Conservation (phyloP, 2,329 filamentous ascomycete species). For the Ascochyta koolunga region DNA sequence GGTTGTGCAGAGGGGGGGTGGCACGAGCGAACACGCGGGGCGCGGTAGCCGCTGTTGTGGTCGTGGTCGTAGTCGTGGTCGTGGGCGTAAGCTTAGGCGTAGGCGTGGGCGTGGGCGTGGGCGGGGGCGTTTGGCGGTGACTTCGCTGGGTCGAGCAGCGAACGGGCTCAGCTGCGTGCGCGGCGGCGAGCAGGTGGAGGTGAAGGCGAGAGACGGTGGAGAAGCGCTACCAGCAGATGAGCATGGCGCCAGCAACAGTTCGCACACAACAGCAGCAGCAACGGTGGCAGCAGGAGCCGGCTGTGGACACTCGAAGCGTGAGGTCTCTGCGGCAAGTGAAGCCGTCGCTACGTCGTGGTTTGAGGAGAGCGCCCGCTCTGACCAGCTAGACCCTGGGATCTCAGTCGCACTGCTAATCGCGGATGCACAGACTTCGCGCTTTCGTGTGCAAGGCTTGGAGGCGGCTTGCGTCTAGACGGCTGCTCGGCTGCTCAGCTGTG, state of each 20-base stretch:
- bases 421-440: slow-evolving; percentile 13
- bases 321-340: slow-evolving; percentile 5
- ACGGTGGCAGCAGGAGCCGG: slow-evolving; percentile 2
- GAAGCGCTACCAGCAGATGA: neutral
- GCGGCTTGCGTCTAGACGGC: slow-evolving; percentile 1
- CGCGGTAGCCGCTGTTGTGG: neutral
- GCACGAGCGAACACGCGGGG: slow-evolving; percentile 3
- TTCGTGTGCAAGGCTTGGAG: slow-evolving; percentile 6
- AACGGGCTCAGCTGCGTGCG: slow-evolving; percentile 10
- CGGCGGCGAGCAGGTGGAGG: slow-evolving; percentile 1
- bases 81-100: too few species aligned
- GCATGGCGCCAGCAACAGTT: slow-evolving; percentile 14
- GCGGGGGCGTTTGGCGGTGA: slow-evolving; percentile 6
- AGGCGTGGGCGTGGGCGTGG: too few species aligned
- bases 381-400: slow-evolving; percentile 11
- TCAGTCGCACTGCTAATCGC: slow-evolving; percentile 11
- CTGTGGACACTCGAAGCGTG: neutral
- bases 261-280: slow-evolving; percentile 6
- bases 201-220: slow-evolving; percentile 3
- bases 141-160: slow-evolving; percentile 2
- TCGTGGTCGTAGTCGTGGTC: too few species aligned
- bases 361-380: slow-evolving; percentile 5
- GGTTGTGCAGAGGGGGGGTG: slow-evolving; percentile 1
- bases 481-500: neutral
- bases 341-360: slow-evolving; percentile 15